Conservation (phyloP, 1,139 yeast species). For the Geotrichum phurueaensis region DNA sequence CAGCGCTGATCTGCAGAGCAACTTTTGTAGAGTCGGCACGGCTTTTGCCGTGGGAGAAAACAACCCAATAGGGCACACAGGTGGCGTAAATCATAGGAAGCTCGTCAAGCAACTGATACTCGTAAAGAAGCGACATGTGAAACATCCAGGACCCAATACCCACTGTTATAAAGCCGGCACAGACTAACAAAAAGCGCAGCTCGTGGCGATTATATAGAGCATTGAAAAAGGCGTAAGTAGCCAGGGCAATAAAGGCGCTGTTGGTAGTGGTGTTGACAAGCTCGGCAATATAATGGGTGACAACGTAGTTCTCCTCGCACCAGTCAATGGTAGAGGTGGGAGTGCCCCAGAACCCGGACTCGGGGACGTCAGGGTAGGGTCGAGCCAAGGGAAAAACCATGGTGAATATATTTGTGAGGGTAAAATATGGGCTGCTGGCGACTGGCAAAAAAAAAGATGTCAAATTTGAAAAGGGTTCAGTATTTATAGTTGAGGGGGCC, state of each 20-base stretch:
- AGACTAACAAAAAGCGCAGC: conserved; percentile 59
- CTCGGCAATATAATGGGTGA: conserved; percentile 78
- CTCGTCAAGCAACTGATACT: conserved; percentile 87
- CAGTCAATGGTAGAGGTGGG: conserved; percentile 74
- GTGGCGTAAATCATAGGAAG: conserved; percentile 98
- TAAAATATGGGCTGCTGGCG: neutral
- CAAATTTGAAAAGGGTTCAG: too few relatives aligned
- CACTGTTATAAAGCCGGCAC: conserved; percentile 75
- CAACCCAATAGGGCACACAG: conserved; percentile 88
- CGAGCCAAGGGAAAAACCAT: conserved; percentile 22
- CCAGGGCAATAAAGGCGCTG: conserved; percentile 58
- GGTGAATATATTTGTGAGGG: neutral
- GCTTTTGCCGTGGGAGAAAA: conserved; percentile 59
- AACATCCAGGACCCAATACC: conserved; percentile 93
- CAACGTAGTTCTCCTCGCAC: conserved; percentile 94
- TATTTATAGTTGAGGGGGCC: neutral
- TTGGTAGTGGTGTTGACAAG: conserved; percentile 78
- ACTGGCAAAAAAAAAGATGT: neutral
- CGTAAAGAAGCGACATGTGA: conserved; percentile 89
- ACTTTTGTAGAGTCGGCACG: conserved; percentile 35
- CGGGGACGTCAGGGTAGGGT: conserved; percentile 31
- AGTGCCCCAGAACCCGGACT: conserved; percentile 31
- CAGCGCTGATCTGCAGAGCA: conserved; percentile 32
- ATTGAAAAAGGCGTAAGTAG: conserved; percentile 59
- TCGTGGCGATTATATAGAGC: conserved; percentile 60